Evolutionary conservation across 176 grass and related monocot genomes (phyloP).

Genomic region (Typha latifolia): DNA sequence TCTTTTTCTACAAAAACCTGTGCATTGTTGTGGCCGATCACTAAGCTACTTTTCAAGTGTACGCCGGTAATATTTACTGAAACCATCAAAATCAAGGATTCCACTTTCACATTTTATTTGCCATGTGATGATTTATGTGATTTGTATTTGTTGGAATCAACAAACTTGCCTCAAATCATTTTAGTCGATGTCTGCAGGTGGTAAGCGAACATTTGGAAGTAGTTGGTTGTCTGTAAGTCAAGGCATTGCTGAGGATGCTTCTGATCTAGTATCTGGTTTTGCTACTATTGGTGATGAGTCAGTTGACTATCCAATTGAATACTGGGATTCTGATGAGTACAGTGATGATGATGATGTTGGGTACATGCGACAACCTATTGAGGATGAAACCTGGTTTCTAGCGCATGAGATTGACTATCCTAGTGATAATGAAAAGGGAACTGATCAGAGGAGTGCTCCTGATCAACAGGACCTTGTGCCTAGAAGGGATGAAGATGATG

Average conservation of each 20-base stretch:
- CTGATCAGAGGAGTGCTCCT: slow-evolving; percentile 34
- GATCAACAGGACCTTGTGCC: slow-evolving; percentile 46
- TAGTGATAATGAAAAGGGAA: slow-evolving; percentile 88
- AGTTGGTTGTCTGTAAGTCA: slow-evolving; percentile 92
- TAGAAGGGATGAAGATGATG: slow-evolving; percentile 71
- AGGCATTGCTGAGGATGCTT: slow-evolving; percentile 91
- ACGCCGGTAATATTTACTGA: no score
- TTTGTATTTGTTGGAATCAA: background rate
- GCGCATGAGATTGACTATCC: slow-evolving; percentile 98
- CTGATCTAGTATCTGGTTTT: slow-evolving; percentile 81
- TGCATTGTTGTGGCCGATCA: no score
- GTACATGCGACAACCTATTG: slow-evolving; percentile 90
- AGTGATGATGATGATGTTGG: slow-evolving; percentile 93
- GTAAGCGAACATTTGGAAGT: slow-evolving; percentile 59
- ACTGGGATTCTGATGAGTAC: slow-evolving; percentile 98
- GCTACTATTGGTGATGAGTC: slow-evolving; percentile 70
- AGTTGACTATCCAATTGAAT: slow-evolving; percentile 88
- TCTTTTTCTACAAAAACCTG: no score
- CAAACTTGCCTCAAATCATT: background rate
- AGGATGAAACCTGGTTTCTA: slow-evolving; percentile 96
- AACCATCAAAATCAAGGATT: no score
- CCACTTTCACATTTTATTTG: no score
- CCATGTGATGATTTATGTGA: no score
- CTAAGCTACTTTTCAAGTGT: no score
- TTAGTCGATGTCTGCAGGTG: slow-evolving; percentile 40